Percentiles rank a stretch among this genome's conserved stretches.
phyloP scores from a whole-genome alignment of 768 basidiomycete species.

The Termitomyces sp. region DNA sequence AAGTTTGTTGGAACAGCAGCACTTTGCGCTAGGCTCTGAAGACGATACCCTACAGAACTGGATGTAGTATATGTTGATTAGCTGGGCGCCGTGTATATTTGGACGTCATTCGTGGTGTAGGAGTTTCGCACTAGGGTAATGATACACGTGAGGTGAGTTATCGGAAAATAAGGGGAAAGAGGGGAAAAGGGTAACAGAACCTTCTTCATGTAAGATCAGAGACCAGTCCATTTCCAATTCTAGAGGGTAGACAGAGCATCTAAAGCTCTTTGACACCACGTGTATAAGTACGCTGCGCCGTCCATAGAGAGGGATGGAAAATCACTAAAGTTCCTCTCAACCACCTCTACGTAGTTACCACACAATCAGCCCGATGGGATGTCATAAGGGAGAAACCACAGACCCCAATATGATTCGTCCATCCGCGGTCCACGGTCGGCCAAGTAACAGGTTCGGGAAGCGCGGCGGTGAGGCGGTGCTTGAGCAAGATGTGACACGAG shows the following conservation, averaged over 20 bases:
- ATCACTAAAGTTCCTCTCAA: constrained; percentile 32
- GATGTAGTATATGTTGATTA: constrained; percentile 44
- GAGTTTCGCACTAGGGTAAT: constrained; percentile 32
- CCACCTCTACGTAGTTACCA: constrained; percentile 24
- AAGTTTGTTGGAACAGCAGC: constrained; percentile 47
- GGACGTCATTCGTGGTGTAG: constrained; percentile 38
- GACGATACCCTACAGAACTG: constrained; percentile 51
- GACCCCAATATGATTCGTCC: constrained; percentile 34
- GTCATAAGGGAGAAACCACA: constrained; percentile 1
- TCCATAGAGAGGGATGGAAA: constrained; percentile 32
- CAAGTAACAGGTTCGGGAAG: constrained; percentile 17
- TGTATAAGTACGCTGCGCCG: constrained; percentile 34
- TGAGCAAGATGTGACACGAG: not conserved
- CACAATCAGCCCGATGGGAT: not conserved
- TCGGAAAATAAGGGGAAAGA: not conserved
- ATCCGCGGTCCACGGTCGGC: constrained; percentile 36
- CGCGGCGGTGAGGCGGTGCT: not conserved
- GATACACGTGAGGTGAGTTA: not conserved
- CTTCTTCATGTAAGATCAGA: constrained; percentile 43
- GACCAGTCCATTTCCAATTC: constrained; percentile 35
- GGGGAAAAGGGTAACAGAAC: constrained; percentile 13
- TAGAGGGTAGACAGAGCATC: constrained; percentile 33
- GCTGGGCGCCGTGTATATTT: constrained; percentile 33
- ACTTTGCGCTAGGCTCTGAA: constrained; percentile 37
- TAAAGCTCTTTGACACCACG: constrained; percentile 38